Conservation (phyloP, 768 basidiomycete species). For the Auricularia auricula-judae region DNA sequence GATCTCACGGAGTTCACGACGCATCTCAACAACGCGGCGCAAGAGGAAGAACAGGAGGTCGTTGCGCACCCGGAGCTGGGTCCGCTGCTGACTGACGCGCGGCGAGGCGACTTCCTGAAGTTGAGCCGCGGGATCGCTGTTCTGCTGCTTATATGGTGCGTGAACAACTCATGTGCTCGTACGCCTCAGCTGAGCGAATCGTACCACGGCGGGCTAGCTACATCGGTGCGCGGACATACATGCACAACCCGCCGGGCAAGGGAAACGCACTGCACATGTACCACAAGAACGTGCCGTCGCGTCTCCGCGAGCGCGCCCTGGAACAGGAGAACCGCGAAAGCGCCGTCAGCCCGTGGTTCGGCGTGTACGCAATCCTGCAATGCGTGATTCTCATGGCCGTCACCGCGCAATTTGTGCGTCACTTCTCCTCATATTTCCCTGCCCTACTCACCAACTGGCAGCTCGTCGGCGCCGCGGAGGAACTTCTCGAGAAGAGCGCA, state of each 20-base stretch:
- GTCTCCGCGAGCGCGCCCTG: slow-evolving; percentile 17
- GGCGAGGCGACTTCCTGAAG: slow-evolving; percentile 37
- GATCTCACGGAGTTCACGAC: neutral
- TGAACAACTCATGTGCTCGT: neutral
- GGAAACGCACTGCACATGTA: slow-evolving; percentile 27
- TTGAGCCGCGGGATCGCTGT: slow-evolving; percentile 60
- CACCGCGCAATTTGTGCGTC: slow-evolving; percentile 59
- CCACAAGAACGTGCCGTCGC: slow-evolving; percentile 26
- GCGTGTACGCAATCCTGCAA: slow-evolving; percentile 37
- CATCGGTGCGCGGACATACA: slow-evolving; percentile 46
- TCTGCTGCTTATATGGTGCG: slow-evolving; percentile 47
- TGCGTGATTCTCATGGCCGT: slow-evolving; percentile 52
- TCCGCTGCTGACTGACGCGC: slow-evolving; percentile 30
- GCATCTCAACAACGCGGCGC: neutral
- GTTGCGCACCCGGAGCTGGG: neutral
- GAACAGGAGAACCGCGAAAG: neutral
- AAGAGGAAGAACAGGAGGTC: neutral
- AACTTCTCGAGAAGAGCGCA: neutral
- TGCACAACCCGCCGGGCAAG: slow-evolving; percentile 61
- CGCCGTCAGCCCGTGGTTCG: slow-evolving; percentile 48
- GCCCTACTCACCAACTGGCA: neutral
- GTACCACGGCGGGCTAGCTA: neutral
- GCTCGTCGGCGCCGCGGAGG: neutral
- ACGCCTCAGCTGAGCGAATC: no score
- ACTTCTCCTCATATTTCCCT: neutral